These are phyloP conservation scores for Larix sibirica DNA, from an alignment of 83 land plant species.

Conservation along the genomic window DNA sequence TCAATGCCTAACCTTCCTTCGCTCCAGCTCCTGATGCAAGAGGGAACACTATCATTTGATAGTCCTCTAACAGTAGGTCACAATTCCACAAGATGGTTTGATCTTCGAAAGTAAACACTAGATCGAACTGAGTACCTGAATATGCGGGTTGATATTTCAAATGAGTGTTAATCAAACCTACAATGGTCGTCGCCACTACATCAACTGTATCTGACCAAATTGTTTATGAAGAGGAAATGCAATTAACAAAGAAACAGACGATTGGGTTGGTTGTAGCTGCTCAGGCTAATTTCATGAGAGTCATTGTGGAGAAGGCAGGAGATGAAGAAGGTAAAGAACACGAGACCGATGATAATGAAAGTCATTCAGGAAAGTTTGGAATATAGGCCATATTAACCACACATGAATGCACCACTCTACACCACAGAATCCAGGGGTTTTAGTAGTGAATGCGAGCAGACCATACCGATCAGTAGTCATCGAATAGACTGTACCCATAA, in stretches of 20 bases:
- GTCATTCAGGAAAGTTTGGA: not conserved
- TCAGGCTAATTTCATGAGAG: constrained; percentile 88
- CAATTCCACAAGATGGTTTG: too few relatives aligned
- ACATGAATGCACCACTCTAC: not conserved
- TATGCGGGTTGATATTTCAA: not conserved
- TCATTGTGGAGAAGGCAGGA: constrained; percentile 46
- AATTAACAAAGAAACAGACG: constrained; percentile 28
- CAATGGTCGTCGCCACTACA: not conserved
- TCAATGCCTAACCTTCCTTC: too few relatives aligned
- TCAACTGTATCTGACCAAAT: not conserved
- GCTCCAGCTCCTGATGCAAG: too few relatives aligned
- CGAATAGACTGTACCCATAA: not conserved
- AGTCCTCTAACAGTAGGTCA: too few relatives aligned
- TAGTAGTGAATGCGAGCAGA: not conserved
- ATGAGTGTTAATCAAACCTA: not conserved
- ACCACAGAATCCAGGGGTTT: not conserved
- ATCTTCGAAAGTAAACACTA: too few relatives aligned
- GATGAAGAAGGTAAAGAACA: not conserved
- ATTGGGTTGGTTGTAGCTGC: constrained; percentile 57
- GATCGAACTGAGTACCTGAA: too few relatives aligned
- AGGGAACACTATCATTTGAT: too few relatives aligned
- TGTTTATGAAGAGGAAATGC: not conserved
- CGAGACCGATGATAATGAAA: too few relatives aligned
- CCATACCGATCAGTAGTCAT: not conserved
- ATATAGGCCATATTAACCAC: not conserved